These are phyloP conservation scores for Isabelozyma rhagii DNA, from an alignment of 805 yeast species.

Conservation along the genomic window DNA sequence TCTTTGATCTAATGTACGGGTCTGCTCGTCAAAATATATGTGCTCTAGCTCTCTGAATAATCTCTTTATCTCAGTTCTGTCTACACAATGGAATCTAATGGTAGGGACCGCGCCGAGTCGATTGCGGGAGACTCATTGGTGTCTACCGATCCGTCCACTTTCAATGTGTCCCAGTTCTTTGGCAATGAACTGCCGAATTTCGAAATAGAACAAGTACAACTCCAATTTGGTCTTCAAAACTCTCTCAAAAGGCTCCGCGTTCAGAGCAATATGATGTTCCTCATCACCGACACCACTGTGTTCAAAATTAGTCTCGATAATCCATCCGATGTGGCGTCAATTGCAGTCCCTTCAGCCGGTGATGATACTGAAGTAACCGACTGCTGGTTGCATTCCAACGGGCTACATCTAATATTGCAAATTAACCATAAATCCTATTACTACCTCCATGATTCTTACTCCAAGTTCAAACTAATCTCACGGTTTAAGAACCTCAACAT, in stretches of 20 bases:
- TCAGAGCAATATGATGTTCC: slow-evolving; percentile 32
- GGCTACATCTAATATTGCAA: slow-evolving; percentile 31
- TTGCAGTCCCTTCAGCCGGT: not conserved
- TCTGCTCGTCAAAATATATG: too few relatives aligned
- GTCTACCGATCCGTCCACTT: not conserved
- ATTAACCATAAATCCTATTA: slow-evolving; percentile 19
- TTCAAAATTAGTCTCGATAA: slow-evolving; percentile 32
- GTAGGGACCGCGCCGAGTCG: not conserved
- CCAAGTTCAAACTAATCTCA: slow-evolving; percentile 29
- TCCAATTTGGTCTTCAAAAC: slow-evolving; percentile 32
- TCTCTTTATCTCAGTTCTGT: not conserved
- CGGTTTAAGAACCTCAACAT: slow-evolving; percentile 28
- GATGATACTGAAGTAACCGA: slow-evolving; percentile 16
- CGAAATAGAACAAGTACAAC: slow-evolving; percentile 35
- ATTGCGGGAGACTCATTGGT: not conserved
- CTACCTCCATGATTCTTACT: slow-evolving; percentile 30
- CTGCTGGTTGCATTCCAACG: slow-evolving; percentile 38
- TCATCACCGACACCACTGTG: slow-evolving; percentile 17
- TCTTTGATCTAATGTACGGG: too few relatives aligned
- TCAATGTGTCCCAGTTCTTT: not conserved
- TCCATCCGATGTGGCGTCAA: slow-evolving; percentile 27
- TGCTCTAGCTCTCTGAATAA: not conserved
- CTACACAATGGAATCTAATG: not conserved
- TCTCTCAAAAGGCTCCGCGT: slow-evolving; percentile 24
- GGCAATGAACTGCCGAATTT: slow-evolving; percentile 17